Base-by-base conservation (phyloP, 306 rosid genomes). In the Rosa persica region DNA sequence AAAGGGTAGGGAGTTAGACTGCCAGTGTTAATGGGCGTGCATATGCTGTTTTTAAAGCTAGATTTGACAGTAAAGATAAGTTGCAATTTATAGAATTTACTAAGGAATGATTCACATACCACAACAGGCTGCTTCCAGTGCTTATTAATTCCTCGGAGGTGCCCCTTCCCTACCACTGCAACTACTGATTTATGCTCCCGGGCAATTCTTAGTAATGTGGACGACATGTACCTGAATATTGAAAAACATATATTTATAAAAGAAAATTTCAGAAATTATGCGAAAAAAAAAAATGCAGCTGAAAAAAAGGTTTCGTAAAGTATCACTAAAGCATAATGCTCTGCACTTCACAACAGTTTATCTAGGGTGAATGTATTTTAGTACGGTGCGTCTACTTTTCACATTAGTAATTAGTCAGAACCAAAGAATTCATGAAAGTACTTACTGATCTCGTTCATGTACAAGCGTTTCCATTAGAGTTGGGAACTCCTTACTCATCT, bases 101-200 rank as follows among this genome's bases (percentile, higher is more conserved):
- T 12, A 70, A n/a, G 30, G 42, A 75, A 46, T 61, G 61, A 27
- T 72, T 81, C 71, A 86, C 96, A 36, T 46, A 93, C 98, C 96
- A 74, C 75, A 60, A 95, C 80, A 84, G 98, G 98, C 83, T 95
- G 96, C 89, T 81, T 76, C 99, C 97, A 91, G 20, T 95, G 84
- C 83, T 90, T 91, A 81, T 83, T 87, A 72, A 95, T 93, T 89
- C 99, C 99, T 87, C 78, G 91, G 36, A 95, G 86, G 86, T 95
- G 99, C 27, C 96, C 99, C 84, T 91, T 93, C 51, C 99, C 98
- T 73, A 95, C 98, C 79, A 91, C 98, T 12, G 97, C 99, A 51
- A 93, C 99, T 54, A 92, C 96, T 38, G 91, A 89, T 38, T 77
- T 80, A 70, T 83, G 83, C 84, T 89, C 89, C 27, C 85, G 82